These are phyloP conservation scores for Aristolochia californica DNA, from an alignment of 164 flowering plant genomes.

Conservation along the genomic window DNA sequence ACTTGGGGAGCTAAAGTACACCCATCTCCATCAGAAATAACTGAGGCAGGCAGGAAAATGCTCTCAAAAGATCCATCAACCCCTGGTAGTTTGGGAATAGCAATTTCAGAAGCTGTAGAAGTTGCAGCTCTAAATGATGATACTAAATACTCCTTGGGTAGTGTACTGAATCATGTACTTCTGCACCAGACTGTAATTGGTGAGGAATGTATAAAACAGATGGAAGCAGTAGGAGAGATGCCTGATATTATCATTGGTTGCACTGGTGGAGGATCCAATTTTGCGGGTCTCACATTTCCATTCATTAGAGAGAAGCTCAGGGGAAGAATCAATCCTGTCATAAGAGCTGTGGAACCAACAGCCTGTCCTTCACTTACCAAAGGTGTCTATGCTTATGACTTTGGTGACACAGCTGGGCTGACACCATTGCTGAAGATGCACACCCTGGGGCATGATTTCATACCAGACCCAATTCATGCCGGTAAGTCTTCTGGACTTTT, in stretches of 20 bases:
- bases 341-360: slow-evolving; percentile 84
- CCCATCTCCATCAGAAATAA: slow-evolving; percentile 79
- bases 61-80: slow-evolving; percentile 59
- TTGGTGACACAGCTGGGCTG: slow-evolving; percentile 91
- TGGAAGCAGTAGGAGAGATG: slow-evolving; percentile 83
- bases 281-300: slow-evolving; percentile 84
- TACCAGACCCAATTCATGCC: slow-evolving; percentile 96
- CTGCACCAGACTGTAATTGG: slow-evolving; percentile 94
- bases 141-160: slow-evolving; percentile 86
- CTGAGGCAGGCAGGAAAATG: slow-evolving; percentile 61
- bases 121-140: slow-evolving; percentile 61
- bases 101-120: slow-evolving; percentile 95
- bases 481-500: slow-evolving; percentile 28
- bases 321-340: slow-evolving; percentile 71
- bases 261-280: slow-evolving; percentile 94
- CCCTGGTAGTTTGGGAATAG: slow-evolving; percentile 94
- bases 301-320: slow-evolving; percentile 78
- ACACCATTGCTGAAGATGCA: slow-evolving; percentile 99
- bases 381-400: slow-evolving; percentile 89
- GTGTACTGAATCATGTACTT: slow-evolving; percentile 91
- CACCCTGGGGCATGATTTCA: slow-evolving; percentile 92
- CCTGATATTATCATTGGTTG: slow-evolving; percentile 93
- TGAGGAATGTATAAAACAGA: slow-evolving; percentile 84
- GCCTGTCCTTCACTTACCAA: slow-evolving; percentile 94
- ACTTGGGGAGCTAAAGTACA: slow-evolving; percentile 98